Conservation (phyloP, 2,329 filamentous ascomycete genomes). For the Botrytis byssoidea region DNA sequence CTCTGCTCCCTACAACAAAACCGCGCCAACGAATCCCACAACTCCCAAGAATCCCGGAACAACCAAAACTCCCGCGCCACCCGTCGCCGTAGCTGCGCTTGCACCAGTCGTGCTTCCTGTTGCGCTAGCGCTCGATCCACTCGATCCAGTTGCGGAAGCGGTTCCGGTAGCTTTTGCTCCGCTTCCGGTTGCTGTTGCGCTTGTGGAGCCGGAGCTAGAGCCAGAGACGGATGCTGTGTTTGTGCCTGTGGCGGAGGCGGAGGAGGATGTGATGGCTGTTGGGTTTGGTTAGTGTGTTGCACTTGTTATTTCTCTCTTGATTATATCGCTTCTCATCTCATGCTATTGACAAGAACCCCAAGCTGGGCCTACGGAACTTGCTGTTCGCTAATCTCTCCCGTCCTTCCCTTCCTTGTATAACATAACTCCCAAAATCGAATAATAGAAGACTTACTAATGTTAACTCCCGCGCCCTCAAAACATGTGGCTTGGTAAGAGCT, state of each 20-base stretch:
- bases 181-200: background rate
- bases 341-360: too few relatives aligned
- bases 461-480: constrained; percentile 15
- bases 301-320: background rate
- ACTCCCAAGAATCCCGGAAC: constrained; percentile 12
- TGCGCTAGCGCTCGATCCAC: background rate
- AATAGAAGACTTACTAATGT: constrained; percentile 7
- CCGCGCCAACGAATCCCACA: background rate
- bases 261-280: constrained; percentile 10
- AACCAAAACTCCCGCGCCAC: background rate
- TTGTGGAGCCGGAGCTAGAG: background rate
- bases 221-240: background rate
- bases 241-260: background rate
- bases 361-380: too few relatives aligned
- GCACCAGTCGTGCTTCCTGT: background rate
- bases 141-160: background rate
- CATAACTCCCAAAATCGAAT: background rate
- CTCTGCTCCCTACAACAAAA: background rate
- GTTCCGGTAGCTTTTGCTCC: background rate
- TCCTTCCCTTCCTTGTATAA: background rate
- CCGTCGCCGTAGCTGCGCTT: background rate
- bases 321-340: too few relatives aligned
- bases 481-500: constrained; percentile 23
- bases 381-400: rapidly evolving
- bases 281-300: background rate